phyloP scores from a whole-genome alignment of 306 rosid species.

The Delonix regia region DNA sequence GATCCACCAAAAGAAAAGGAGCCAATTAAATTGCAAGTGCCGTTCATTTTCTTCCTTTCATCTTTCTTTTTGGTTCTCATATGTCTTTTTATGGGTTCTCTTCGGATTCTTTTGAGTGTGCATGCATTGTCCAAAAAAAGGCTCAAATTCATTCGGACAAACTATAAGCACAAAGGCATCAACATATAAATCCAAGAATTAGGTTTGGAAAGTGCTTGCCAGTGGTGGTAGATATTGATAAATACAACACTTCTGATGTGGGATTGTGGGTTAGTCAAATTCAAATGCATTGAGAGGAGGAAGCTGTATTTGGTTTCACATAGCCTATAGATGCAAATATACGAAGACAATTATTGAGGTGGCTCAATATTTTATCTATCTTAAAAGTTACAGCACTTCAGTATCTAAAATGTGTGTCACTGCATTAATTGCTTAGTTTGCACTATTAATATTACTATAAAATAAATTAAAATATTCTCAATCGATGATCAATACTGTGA shows the following conservation, averaged over 20 bases:
- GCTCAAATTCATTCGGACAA: slow-evolving; percentile 22
- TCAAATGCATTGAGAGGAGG: neutral
- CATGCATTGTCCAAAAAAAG: slow-evolving; percentile 31
- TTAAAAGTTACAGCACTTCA: slow-evolving; percentile 1
- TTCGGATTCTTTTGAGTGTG: neutral
- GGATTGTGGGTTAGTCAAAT: slow-evolving; percentile 1
- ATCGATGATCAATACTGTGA: neutral
- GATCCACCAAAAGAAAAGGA: neutral
- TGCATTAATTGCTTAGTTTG: neutral
- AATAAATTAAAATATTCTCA: no score
- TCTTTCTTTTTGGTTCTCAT: neutral
- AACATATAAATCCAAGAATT: slow-evolving; percentile 16
- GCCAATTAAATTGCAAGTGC: slow-evolving; percentile 31
- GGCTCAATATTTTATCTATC: slow-evolving; percentile 33
- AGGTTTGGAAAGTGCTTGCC: slow-evolving; percentile 10
- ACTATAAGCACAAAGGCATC: neutral
- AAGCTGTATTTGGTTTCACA: slow-evolving; percentile 27
- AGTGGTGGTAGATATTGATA: neutral
- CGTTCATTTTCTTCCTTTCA: neutral
- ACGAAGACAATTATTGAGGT: slow-evolving; percentile 37
- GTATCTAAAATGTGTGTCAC: neutral
- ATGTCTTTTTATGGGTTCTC: neutral
- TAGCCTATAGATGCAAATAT: slow-evolving; percentile 27
- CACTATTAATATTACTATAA: no score
- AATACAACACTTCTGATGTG: neutral